Conservation (phyloP, 1,139 yeast genomes). For the Eremothecium cymbalariae region DNA sequence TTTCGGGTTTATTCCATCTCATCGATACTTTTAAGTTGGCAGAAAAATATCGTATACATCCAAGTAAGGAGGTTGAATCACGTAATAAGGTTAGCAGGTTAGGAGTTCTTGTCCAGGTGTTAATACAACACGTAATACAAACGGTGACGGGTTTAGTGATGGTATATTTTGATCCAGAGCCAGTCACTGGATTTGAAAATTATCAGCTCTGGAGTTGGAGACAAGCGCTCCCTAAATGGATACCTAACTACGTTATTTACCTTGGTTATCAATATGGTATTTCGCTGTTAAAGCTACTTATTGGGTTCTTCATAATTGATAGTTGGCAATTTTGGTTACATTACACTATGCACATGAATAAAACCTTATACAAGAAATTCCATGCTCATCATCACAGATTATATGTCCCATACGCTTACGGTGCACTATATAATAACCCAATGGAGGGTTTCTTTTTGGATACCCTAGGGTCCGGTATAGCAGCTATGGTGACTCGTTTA, state of each 20-base stretch:
- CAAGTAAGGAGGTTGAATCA: constrained; percentile 70
- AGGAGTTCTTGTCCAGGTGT: constrained; percentile 73
- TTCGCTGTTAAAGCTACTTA: constrained; percentile 45
- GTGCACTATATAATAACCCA: constrained; percentile 91
- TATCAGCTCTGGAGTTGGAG: constrained; percentile 60
- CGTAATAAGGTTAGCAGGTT: constrained; percentile 65
- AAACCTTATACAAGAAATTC: constrained; percentile 63
- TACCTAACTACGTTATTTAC: constrained; percentile 43
- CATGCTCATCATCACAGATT: constrained; percentile 92
- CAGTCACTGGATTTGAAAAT: constrained; percentile 67
- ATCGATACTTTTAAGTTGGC: constrained; percentile 68
- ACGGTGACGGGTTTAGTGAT: constrained; percentile 56
- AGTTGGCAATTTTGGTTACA: constrained; percentile 94
- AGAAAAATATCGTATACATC: constrained; percentile 80
- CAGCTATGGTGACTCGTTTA: constrained; percentile 53
- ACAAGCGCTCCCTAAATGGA: constrained; percentile 33
- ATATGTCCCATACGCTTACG: constrained; percentile 94
- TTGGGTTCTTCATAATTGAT: constrained; percentile 73
- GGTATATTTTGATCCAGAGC: constrained; percentile 50
- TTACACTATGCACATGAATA: constrained; percentile 78
- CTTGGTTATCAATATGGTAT: constrained; percentile 51
- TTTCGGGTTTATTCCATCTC: constrained; percentile 64
- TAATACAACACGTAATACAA: constrained; percentile 78
- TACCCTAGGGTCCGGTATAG: constrained; percentile 85
- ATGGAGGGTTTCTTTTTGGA: constrained; percentile 89